Base-by-base conservation (phyloP, 1,284 basidiomycete genomes). In the Paramarasmius palmivorus region DNA sequence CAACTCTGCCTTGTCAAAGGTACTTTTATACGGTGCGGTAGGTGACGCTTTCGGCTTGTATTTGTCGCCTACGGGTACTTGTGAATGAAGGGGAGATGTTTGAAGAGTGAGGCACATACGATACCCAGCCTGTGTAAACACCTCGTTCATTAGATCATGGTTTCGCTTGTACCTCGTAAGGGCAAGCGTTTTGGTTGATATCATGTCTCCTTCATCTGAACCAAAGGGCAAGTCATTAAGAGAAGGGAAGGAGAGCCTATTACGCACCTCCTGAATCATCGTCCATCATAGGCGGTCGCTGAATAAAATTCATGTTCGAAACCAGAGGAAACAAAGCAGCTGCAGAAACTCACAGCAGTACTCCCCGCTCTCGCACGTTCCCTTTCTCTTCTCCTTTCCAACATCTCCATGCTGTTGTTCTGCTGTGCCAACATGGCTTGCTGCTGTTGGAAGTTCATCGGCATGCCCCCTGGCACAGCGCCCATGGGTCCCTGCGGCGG, bases 81-180 rank as follows among this genome's bases (percentile, higher is more conserved):
- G 9, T 22, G 22, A 53, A 56, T 37, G n/a, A n/a, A 26, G n/a
- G 46, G 29, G 9, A 42, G 32, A 23, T 47, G 22, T 39, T 25
- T 45, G 8, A 50, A 40, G 35, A 56, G 10, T 34, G 38, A 35
- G 20, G 17, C 7, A 65, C 73, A 54, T 59, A 86, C 89, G 79
- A 61, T 83, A 86, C 0, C 85, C 85, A 19, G 89, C 88, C 57
- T 79, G 75, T 61, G 74, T 77, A 66, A 92, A 92, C 1, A 92
- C 84, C 45, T 88, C 86, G 61, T 87, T 86, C 87, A 92, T 90
- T 59, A 85, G 74, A 49, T 91, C 90, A 59, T 92, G 88, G 63
- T 92, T 92, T 9, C 90, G 79, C 58, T 78, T 80, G 64, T 90
- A 92, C 35, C 90, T 76, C 10, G 83, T 79, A 29, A 86, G 63